Conservation (phyloP, 2,329 filamentous ascomycete species). For the Colletotrichum liriopes region DNA sequence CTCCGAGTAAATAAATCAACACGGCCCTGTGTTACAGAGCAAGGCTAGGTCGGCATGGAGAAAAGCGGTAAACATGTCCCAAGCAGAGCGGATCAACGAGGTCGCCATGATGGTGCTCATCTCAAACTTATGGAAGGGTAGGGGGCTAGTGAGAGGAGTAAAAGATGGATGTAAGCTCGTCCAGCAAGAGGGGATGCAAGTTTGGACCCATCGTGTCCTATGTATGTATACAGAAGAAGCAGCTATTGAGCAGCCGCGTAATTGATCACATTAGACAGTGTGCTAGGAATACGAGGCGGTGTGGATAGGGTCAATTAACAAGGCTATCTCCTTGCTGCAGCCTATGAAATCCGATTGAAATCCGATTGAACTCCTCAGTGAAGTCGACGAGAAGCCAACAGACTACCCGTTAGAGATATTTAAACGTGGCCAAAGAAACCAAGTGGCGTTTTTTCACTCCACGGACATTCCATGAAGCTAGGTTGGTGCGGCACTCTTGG, state of each 20-base stretch:
- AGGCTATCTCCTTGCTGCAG: too few species aligned
- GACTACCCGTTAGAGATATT: too few species aligned
- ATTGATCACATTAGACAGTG: not conserved
- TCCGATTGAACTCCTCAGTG: too few species aligned
- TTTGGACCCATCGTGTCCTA: not conserved
- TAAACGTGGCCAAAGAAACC: too few species aligned
- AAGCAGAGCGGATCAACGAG: not conserved
- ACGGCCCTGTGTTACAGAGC: fast-evolving
- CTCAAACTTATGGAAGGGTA: not conserved
- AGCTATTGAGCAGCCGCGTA: not conserved
- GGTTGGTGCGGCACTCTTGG: too few species aligned
- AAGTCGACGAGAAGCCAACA: too few species aligned
- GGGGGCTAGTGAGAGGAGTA: too few species aligned
- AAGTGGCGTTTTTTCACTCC: too few species aligned
- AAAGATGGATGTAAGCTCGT: too few species aligned
- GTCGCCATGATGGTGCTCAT: not conserved
- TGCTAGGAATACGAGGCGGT: not conserved
- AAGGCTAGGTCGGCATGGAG: not conserved
- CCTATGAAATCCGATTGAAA: too few species aligned
- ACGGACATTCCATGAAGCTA: too few species aligned
- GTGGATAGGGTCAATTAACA: too few species aligned
- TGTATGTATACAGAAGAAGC: not conserved
- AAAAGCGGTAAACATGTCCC: not conserved
- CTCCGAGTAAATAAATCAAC: not conserved
- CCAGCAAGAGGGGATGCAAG: not conserved